These are phyloP conservation scores for Metschnikowia shivogae DNA, from an alignment of 805 yeast genomes.

Conservation along the genomic window DNA sequence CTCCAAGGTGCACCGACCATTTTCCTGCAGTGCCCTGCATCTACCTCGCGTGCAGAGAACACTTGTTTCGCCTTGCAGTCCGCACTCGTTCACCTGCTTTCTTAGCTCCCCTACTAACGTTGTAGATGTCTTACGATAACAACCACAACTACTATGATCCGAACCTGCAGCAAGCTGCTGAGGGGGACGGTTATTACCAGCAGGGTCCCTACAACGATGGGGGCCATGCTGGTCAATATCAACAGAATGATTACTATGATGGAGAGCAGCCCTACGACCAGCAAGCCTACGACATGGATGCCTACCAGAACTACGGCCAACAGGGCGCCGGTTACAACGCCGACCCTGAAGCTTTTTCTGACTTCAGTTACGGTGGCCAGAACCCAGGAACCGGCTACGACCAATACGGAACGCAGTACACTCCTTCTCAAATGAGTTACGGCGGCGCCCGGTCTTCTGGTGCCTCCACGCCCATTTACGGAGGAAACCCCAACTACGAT, in stretches of 20 bases:
- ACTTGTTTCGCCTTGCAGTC: not conserved
- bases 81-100: not conserved
- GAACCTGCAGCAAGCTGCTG: slow-evolving; percentile 25
- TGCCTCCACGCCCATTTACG: slow-evolving; percentile 90
- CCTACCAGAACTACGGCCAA: slow-evolving; percentile 38
- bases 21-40: too few relatives aligned
- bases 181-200: slow-evolving; percentile 31
- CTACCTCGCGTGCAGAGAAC: too few relatives aligned
- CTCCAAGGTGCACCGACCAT: too few relatives aligned
- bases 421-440: slow-evolving; percentile 84
- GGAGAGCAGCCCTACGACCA: slow-evolving; percentile 45
- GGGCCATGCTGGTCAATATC: slow-evolving; percentile 29
- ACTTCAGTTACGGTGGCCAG: slow-evolving; percentile 55
- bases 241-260: slow-evolving; percentile 47
- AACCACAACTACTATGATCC: slow-evolving; percentile 40
- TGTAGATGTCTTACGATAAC: slow-evolving; percentile 57
- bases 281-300: slow-evolving; percentile 47
- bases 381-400: slow-evolving; percentile 61
- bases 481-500: slow-evolving; percentile 53
- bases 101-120: slow-evolving; percentile 18
- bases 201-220: slow-evolving; percentile 38
- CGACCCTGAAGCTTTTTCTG: slow-evolving; percentile 63
- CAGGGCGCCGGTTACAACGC: slow-evolving; percentile 32
- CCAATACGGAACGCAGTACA: slow-evolving; percentile 65
- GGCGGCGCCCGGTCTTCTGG: slow-evolving; percentile 84